Base-by-base conservation (phyloP, 495 filamentous ascomycete genomes). In the Beverwykella pulmonaria region DNA sequence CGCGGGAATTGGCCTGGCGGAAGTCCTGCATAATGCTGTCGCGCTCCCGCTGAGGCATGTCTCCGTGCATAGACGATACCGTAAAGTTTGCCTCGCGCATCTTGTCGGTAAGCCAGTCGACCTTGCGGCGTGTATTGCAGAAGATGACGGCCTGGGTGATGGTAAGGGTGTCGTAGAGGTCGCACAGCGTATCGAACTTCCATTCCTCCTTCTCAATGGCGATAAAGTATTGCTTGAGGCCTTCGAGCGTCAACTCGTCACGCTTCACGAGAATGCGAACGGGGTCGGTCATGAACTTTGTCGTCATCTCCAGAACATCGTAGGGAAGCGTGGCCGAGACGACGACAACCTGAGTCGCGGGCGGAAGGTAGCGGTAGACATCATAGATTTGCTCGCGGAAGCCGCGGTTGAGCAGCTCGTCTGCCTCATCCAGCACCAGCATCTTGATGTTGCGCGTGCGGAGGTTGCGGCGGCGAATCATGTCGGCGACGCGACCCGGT, bases 371-470 rank as follows among this genome's bases (percentile, higher is more conserved):
- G 67, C 92, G 92, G 82, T 96, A 99, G 52, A 99, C 92, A 73
- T 99, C 94, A 82, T 99, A 98, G 78, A 99, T 99, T 79, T 99
- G 94, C 81, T 99, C 94, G 61, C 91, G 87, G 84, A 99, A 99
- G 72, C 94, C 94, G 50, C 92, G 90, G 79, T 97, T 91, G 36
- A 82, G 77, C 52, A 90, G 79, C 75, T 99, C 94, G 72, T 99
- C 94, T 54, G 94, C 94, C 77, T 99, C 94, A 74, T 99, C 94
- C 54, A 99, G 88, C 46, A 99, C 93, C 34, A 99, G 86, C 91
- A 99, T 98, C 85, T 99, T 99, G 82, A 99, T 98, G 78, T 90
- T 82, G 36, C 91, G 89, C 22, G 94, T 98, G 76, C 91, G 90
- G 59, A 99, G 83, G 77, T 95, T 89, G 54, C 94, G 92, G 61